Evolutionary conservation across 176 grass and related monocot genomes (phyloP).

Genomic region (Oryza punctata): DNA sequence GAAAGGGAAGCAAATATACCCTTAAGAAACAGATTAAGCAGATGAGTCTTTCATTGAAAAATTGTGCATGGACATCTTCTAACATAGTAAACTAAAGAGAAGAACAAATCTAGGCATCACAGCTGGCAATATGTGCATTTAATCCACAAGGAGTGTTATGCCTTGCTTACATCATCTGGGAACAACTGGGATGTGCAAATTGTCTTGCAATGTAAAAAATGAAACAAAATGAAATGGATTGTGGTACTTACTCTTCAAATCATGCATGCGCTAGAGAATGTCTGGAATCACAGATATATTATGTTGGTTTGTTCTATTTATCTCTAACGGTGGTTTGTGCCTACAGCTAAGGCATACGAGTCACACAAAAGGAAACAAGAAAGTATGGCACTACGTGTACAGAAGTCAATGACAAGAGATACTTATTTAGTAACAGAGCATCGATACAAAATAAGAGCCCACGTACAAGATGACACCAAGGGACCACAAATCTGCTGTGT

Average conservation of each 20-base stretch:
- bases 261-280: not conserved
- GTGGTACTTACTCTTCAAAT: not conserved
- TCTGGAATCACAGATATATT: not conserved
- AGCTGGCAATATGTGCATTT: not conserved
- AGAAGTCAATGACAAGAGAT: constrained; percentile 13
- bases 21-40: not conserved
- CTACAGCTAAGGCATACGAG: not conserved
- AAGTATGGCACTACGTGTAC: not conserved
- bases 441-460: constrained; percentile 17
- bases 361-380: not conserved
- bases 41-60: not conserved
- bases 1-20: not conserved
- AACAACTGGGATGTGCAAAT: constrained; percentile 12
- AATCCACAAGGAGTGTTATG: not conserved
- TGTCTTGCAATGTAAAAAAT: not conserved
- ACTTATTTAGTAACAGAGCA: constrained; percentile 18
- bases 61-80: not conserved
- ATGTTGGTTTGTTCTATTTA: constrained; percentile 9
- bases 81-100: constrained; percentile 8
- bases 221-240: not conserved
- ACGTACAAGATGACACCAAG: constrained; percentile 97
- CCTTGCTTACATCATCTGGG: not conserved
- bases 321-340: not conserved
- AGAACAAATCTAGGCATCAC: not conserved
- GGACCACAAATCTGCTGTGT: constrained; percentile 96